A percentile compares a stretch with the other conserved stretches of the same genome.
phyloP scores from a whole-genome alignment of 192 early-diverging fungal species.

The Coemansia sp. region DNA sequence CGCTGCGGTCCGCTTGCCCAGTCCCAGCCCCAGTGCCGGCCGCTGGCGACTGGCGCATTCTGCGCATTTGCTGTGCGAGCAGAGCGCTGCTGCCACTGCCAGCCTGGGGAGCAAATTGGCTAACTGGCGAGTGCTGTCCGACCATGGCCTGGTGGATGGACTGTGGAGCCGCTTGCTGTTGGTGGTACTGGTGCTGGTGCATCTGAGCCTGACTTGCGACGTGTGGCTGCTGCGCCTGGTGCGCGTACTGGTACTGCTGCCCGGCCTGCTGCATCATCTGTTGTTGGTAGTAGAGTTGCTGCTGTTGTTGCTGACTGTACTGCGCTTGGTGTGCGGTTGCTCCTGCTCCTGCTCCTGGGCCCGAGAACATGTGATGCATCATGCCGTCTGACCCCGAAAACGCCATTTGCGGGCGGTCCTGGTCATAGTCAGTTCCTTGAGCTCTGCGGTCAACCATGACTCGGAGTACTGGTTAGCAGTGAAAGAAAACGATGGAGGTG shows the following conservation, averaged over 20 bases:
- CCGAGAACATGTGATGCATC: conserved; percentile 51
- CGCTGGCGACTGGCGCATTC: conserved; percentile 24
- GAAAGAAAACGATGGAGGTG: not conserved
- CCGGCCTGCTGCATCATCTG: conserved; percentile 8
- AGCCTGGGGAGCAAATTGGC: conserved; percentile 12
- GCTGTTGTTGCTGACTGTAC: conserved; percentile 20
- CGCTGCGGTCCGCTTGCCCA: conserved; percentile 6
- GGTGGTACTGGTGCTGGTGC: conserved; percentile 28
- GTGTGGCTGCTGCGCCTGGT: conserved; percentile 12
- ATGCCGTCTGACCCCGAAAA: conserved; percentile 25
- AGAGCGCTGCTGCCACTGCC: conserved; percentile 24
- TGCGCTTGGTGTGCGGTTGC: conserved; percentile 13
- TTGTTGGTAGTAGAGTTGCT: conserved; percentile 10
- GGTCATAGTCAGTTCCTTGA: conserved; percentile 48
- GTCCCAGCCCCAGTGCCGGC: not conserved
- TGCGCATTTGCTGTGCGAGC: conserved; percentile 39
- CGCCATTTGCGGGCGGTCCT: conserved; percentile 21
- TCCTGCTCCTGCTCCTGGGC: conserved; percentile 18
- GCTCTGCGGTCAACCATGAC: conserved; percentile 42
- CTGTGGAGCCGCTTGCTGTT: conserved; percentile 16
- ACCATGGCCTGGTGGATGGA: conserved; percentile 42
- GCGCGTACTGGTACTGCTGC: conserved; percentile 33
- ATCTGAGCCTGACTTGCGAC: conserved; percentile 16
- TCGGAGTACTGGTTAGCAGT: not conserved
- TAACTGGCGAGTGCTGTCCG: conserved; percentile 16